Percentiles rank a stretch among this genome's conserved stretches.
phyloP scores from a whole-genome alignment of 495 filamentous ascomycete genomes.

The Penicillium dipodomyicola region DNA sequence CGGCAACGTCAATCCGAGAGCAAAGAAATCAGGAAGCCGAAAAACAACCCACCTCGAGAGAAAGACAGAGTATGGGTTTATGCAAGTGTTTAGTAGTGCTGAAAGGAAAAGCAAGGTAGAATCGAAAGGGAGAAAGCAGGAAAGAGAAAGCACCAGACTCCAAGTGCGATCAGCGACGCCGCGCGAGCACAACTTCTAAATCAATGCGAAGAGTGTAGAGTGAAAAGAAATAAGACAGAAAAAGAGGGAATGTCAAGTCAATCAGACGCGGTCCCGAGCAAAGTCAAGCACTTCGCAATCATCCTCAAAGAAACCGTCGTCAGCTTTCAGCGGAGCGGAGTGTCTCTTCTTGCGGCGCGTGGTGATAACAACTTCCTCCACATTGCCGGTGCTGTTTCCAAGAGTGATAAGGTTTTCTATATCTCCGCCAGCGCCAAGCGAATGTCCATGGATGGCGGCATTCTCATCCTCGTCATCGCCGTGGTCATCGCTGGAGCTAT shows the following conservation, averaged over 20 bases:
- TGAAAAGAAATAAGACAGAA: slow-evolving; percentile 10
- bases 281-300: slow-evolving; percentile 92
- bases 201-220: slow-evolving; percentile 12
- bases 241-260: background rate
- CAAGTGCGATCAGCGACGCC: slow-evolving; percentile 22
- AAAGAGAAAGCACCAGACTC: slow-evolving; percentile 17
- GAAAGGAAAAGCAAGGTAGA: background rate
- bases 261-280: slow-evolving; percentile 77
- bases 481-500: slow-evolving; percentile 48
- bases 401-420: slow-evolving; percentile 55
- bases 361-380: slow-evolving; percentile 76
- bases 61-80: slow-evolving; percentile 17
- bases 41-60: slow-evolving; percentile 9
- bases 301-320: slow-evolving; percentile 90
- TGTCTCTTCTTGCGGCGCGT: slow-evolving; percentile 64
- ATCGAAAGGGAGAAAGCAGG: slow-evolving; percentile 7
- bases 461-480: slow-evolving; percentile 49
- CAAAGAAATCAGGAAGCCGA: slow-evolving; percentile 9
- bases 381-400: slow-evolving; percentile 61
- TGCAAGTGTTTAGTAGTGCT: slow-evolving; percentile 24
- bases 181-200: slow-evolving; percentile 23
- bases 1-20: slow-evolving; percentile 12
- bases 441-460: slow-evolving; percentile 35
- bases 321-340: slow-evolving; percentile 47
- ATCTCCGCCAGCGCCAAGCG: slow-evolving; percentile 36